Evolutionary conservation across 2,329 filamentous ascomycete genomes (phyloP), one percentile per base, ranked within the genome.

Genomic region (Geosmithia morbida): DNA sequence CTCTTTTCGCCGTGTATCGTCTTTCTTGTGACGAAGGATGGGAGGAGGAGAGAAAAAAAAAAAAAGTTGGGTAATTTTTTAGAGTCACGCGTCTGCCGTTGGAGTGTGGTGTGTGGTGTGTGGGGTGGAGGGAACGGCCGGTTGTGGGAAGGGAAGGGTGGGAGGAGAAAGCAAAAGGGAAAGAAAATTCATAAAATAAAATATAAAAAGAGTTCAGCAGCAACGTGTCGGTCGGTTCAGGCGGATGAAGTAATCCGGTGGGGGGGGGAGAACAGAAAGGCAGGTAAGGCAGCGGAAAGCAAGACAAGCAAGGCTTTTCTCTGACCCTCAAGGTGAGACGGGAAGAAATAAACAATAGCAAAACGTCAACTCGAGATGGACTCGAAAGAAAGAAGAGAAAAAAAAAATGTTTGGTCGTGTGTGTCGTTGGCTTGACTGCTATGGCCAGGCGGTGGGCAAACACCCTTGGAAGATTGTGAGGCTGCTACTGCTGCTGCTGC

Each of bases 41-140:
- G 22, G 22, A 16, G 13, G 33, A 3, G 33, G 33, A 11, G 6
- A 30, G 11, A 16, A 16, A 16, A 37, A 37, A 37, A 43, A 22
- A 43, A 43, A 43, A 43, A 18, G 20, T 43, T 43, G 41, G 17
- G 41, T 43, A 22, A 43, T 18, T 16, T 14, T 7, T 8, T 7
- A 43, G 41, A 18, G 41, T 18, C 41, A 19, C 20, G 33, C 33
- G 33, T 37, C 14, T 37, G 33, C 11, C 11, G 10, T 11, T 11
- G 10, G 33, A 13, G 33, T 43, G 42, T 43, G 42, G 42, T 43
- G 42, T 43, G 42, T 45, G 44, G 42, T 43, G 42, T 45, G 44
- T 41, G 49, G 42, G 47, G 39, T 48, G 44, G 41, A 45, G 45
- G 41, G 49, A 42, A 29, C 18, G 45, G 45, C 20, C 14, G 45